Conservation (phyloP, 257 asterid genomes). For the Penstemon eatonii region DNA sequence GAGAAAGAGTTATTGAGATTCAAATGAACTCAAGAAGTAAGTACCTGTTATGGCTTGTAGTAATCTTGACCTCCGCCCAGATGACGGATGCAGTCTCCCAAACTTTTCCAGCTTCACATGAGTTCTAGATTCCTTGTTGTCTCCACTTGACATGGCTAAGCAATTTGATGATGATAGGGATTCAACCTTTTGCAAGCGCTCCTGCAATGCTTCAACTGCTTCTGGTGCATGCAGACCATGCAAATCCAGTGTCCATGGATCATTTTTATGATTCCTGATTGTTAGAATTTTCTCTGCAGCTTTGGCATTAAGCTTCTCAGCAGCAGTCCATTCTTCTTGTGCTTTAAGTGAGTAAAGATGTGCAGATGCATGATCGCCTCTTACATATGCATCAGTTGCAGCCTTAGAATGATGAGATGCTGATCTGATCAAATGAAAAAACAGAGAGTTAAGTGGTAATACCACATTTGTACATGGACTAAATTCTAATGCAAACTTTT, state of each 20-base stretch:
- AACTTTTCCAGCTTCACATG: slow-evolving; percentile 31
- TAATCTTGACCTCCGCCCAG: slow-evolving; percentile 44
- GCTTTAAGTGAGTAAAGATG: slow-evolving; percentile 63
- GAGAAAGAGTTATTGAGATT: too few species aligned
- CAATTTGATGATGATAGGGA: slow-evolving; percentile 37
- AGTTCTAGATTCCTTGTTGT: slow-evolving; percentile 33
- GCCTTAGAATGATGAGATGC: slow-evolving; percentile 77
- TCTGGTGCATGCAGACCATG: slow-evolving; percentile 95
- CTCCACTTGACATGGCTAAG: slow-evolving; percentile 22
- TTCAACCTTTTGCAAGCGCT: slow-evolving; percentile 65
- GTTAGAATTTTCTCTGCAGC: slow-evolving; percentile 81
- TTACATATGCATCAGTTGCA: slow-evolving; percentile 66
- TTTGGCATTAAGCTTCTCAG: slow-evolving; percentile 66
- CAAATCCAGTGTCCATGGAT: slow-evolving; percentile 78
- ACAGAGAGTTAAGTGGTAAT: slow-evolving; percentile 13
- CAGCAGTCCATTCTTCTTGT: slow-evolving; percentile 71
- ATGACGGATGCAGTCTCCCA: slow-evolving; percentile 34
- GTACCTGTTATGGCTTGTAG: slow-evolving; percentile 93
- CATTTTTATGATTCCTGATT: slow-evolving; percentile 61
- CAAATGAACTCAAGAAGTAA: slow-evolving; percentile 30
- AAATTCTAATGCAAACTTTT: slow-evolving; percentile 14
- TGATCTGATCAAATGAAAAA: slow-evolving; percentile 50
- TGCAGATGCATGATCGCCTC: slow-evolving; percentile 78
- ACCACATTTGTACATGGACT: neutral
- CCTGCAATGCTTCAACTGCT: slow-evolving; percentile 80